These are phyloP conservation scores for Anacardium occidentale DNA, from an alignment of 345 rosid species.

Conservation along the genomic window DNA sequence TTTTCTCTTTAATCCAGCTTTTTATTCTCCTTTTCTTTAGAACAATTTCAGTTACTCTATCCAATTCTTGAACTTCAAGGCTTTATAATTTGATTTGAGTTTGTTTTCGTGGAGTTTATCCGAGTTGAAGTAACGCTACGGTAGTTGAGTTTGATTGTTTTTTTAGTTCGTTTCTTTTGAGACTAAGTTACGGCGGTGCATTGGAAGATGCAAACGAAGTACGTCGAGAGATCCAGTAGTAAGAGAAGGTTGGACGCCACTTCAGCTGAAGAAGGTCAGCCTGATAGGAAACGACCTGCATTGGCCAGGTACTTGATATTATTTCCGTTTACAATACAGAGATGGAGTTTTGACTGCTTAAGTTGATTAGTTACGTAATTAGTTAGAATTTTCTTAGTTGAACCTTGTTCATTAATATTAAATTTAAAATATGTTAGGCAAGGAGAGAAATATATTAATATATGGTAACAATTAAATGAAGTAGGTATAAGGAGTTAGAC, in stretches of 20 bases:
- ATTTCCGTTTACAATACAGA: not conserved
- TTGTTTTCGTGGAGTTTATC: not conserved
- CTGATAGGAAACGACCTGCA: slow-evolving; percentile 89
- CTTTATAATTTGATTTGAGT: not conserved
- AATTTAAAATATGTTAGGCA: not conserved
- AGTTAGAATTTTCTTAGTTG: slow-evolving; percentile 11
- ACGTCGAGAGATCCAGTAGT: slow-evolving; percentile 74
- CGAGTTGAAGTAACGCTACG: not conserved
- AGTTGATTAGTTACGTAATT: too few species aligned
- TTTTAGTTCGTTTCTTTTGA: not conserved
- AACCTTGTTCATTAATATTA: not conserved
- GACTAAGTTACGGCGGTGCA: slow-evolving; percentile 3
- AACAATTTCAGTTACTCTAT: not conserved
- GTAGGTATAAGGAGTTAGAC: too few species aligned
- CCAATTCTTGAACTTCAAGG: not conserved
- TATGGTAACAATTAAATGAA: not conserved
- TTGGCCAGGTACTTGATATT: slow-evolving; percentile 58
- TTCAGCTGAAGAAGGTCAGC: slow-evolving; percentile 54
- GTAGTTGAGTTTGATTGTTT: not conserved
- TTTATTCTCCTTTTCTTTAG: not conserved
- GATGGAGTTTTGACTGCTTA: too few species aligned
- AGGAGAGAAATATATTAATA: not conserved
- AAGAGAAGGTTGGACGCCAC: slow-evolving; percentile 70
- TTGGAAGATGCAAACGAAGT: slow-evolving; percentile 69
- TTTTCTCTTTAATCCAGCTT: not conserved